Evolutionary conservation across 2,329 filamentous ascomycete species (phyloP), one percentile per base, ranked within the genome.

Genomic region (Claviceps humidiphila): DNA sequence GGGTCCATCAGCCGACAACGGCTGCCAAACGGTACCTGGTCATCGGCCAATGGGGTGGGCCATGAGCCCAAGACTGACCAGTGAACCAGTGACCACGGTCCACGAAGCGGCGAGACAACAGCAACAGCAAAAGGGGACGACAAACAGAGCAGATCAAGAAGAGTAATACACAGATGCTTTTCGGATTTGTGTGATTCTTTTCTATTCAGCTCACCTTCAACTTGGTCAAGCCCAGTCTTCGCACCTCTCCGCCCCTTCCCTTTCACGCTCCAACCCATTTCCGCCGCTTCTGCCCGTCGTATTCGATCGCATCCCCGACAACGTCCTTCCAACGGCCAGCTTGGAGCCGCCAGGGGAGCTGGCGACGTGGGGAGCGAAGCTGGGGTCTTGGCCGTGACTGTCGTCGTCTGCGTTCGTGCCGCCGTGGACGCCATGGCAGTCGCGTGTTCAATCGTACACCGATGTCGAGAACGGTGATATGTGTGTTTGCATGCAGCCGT

Each of bases 251-350:
- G 3, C 17, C 20, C 44, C 30, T 34, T 11, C 41, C 9, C 17
- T 16, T 42, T 13, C 17, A 42, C 40, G n/a, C 13, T 42, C 8
- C 40, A 13, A 9, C 16, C 16, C 47, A 20, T 44, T 24, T 17
- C 34, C 45, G 11, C 20, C 42, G n/a, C 38, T 43, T 55, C 53
- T 9, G 40, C 41, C 22, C 14, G 38, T 22, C 50, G 51, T 13
- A 56, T 56, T 22, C 30, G 50, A 26, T 52, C 50, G 45, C 54
- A 54, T 3, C 54, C 50, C 24, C 49, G 42, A 47, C 54, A 55
- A 34, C 26, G 42, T 17, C 53, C 53, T 5, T 16, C 20, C 16
- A 48, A 40, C 43, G 24, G 42, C 50, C 50, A 52, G 42, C 20
- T 14, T 13, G 39, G 34, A 17, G 14, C 26, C 45, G 44, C 44